These are phyloP conservation scores for Bacidia gigantensis DNA, from an alignment of 495 filamentous ascomycete genomes.

Conservation along the genomic window DNA sequence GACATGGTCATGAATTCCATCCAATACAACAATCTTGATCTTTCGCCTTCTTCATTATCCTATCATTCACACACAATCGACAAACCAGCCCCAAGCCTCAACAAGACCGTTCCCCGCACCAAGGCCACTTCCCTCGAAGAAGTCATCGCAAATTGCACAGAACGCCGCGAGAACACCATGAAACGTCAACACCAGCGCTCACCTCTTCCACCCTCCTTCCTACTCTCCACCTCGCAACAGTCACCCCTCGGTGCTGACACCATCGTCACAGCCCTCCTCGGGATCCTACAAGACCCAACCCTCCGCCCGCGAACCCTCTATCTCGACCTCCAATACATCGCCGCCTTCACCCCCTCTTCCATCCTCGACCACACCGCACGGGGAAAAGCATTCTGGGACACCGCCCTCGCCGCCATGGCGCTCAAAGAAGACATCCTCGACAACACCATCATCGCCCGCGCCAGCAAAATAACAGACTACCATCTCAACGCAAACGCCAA, in stretches of 20 bases:
- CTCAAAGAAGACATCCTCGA: slow-evolving; percentile 82
- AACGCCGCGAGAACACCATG: slow-evolving; percentile 48
- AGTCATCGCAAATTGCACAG: slow-evolving; percentile 53
- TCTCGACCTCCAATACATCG: slow-evolving; percentile 90
- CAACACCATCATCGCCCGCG: slow-evolving; percentile 70
- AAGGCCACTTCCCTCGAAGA: slow-evolving; percentile 40
- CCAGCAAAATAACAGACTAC: slow-evolving; percentile 48
- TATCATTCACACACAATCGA: background rate
- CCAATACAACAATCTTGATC: background rate
- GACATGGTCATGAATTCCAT: slow-evolving; percentile 46
- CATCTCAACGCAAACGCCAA: slow-evolving; percentile 24
- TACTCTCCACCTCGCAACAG: slow-evolving; percentile 27
- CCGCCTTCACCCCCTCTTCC: slow-evolving; percentile 71
- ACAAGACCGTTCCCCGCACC: slow-evolving; percentile 14
- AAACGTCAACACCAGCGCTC: slow-evolving; percentile 11
- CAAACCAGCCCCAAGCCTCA: background rate
- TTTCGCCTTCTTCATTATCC: too few relatives aligned
- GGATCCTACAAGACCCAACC: slow-evolving; percentile 60
- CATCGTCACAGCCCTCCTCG: slow-evolving; percentile 66
- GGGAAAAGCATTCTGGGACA: slow-evolving; percentile 91
- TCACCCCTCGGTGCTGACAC: slow-evolving; percentile 48
- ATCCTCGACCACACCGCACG: slow-evolving; percentile 73
- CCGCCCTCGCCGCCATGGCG: slow-evolving; percentile 71
- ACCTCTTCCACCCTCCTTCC: slow-evolving; percentile 5
- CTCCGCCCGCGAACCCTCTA: slow-evolving; percentile 84